These are phyloP conservation scores for Carex littledalei DNA, from an alignment of 176 grass and related monocot genomes.

Conservation along the genomic window DNA sequence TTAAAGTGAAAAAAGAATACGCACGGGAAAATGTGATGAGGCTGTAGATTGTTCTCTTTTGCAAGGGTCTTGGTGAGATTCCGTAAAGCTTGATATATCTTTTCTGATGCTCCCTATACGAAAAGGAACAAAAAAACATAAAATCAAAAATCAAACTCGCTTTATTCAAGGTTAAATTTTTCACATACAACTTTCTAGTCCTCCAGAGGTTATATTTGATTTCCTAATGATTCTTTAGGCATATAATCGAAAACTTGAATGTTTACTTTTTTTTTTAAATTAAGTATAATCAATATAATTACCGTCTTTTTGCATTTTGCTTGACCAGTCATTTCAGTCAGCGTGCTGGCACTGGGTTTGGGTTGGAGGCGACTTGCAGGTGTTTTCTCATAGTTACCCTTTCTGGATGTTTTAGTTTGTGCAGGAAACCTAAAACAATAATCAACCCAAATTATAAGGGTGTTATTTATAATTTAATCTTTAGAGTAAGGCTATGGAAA, in stretches of 20 bases:
- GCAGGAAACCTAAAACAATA: conserved; percentile 49
- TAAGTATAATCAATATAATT: background rate
- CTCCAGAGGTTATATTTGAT: background rate
- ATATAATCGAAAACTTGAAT: background rate
- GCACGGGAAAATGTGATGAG: background rate
- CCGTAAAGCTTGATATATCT: conserved; percentile 21
- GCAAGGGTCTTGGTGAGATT: background rate
- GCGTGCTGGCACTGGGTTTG: conserved; percentile 21
- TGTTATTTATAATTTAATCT: conserved; percentile 6
- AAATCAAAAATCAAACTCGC: background rate
- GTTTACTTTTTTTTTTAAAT: background rate
- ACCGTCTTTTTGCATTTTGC: conserved; percentile 30
- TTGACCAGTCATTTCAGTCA: conserved; percentile 28
- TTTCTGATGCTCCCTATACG: background rate
- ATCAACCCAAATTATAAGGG: conserved; percentile 8
- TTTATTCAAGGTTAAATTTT: background rate
- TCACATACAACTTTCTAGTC: background rate
- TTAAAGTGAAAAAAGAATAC: background rate
- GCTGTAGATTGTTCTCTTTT: background rate
- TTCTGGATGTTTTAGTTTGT: conserved; percentile 44
- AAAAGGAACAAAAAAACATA: background rate
- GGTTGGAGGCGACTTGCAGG: conserved; percentile 22
- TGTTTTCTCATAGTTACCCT: conserved; percentile 38
- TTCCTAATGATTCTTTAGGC: background rate
- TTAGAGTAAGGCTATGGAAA: background rate